Conservation (phyloP, 2,329 filamentous ascomycete species). For the Monosporascus sp. region DNA sequence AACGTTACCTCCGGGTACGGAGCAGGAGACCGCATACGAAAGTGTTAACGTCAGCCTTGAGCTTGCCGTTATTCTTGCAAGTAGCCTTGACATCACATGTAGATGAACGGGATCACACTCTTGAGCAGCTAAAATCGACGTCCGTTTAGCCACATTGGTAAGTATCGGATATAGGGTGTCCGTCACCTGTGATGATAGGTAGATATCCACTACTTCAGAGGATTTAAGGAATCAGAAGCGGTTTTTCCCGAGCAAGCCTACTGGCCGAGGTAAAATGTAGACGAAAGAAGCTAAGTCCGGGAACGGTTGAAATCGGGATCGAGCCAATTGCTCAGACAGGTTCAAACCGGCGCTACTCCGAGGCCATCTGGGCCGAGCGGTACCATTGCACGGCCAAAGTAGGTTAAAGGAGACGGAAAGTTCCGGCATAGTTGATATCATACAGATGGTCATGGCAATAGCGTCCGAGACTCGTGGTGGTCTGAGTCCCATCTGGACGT, state of each 20-base stretch:
- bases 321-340: background rate
- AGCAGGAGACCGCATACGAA: background rate
- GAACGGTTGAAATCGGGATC: background rate
- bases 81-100: background rate
- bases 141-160: too few species aligned
- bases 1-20: background rate
- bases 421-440: background rate
- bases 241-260: too few species aligned
- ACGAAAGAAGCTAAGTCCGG: background rate
- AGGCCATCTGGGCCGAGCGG: background rate
- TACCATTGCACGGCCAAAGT: background rate
- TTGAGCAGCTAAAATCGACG: background rate
- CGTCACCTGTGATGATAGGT: too few species aligned
- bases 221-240: background rate
- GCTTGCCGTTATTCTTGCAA: background rate
- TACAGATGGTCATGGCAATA: background rate
- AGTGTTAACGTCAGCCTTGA: background rate
- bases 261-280: too few species aligned
- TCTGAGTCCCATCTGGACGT: background rate
- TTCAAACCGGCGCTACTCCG: background rate
- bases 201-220: background rate
- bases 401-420: background rate
- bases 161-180: too few species aligned
- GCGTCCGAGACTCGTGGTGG: background rate
- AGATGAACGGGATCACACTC: background rate